Base-by-base conservation (phyloP, 164 flowering plant genomes). In the Berberis vulgaris region DNA sequence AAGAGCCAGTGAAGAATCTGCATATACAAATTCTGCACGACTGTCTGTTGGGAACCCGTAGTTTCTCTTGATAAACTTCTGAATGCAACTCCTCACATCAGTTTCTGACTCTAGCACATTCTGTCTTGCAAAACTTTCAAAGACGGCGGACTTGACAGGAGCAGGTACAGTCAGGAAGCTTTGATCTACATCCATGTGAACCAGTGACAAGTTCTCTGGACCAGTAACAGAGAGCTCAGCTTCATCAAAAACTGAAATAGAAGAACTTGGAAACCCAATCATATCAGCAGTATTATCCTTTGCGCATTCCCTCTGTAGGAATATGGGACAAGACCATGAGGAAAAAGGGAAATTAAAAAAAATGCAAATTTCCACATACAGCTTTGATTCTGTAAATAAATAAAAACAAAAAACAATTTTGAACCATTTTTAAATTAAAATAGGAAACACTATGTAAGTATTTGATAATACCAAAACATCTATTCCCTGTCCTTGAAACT, bases 101-200 rank as follows among this genome's bases (percentile, higher is more conserved):
- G 70, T 79, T 78, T 91, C 99, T 2, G 93, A 71, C 63, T 94
- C 99, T 0, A 80, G 39, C 71, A 91, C 71, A 66, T 89, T 94
- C 74, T 94, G 99, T 67, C 99, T 81, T 10, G 93, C 86, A 78
- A 91, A 94, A 77, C 97, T 84, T 76, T 91, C 99, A 70, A 91
- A 94, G 59, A 94, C 83, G 45, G 97, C 91, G 72, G 86, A 91
- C 81, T 85, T 94, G 42, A 86, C 86, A 1, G 84, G 78, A 49
- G 80, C 62, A 45, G 98, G 91, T 56, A 81, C 72, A 4, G 88
- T 88, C 73, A 94, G 76, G 78, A 87, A 94, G 74, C 84, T 81
- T 70, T 85, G 89, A 72, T 94, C 96, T 3, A 87, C 82, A 74
- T 94, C 99, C 99, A 94, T 94, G 77, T 86, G 97, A 71, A 94